phyloP scores from a whole-genome alignment of 2,329 filamentous ascomycete genomes.

The Paraphaeosphaeria minitans region DNA sequence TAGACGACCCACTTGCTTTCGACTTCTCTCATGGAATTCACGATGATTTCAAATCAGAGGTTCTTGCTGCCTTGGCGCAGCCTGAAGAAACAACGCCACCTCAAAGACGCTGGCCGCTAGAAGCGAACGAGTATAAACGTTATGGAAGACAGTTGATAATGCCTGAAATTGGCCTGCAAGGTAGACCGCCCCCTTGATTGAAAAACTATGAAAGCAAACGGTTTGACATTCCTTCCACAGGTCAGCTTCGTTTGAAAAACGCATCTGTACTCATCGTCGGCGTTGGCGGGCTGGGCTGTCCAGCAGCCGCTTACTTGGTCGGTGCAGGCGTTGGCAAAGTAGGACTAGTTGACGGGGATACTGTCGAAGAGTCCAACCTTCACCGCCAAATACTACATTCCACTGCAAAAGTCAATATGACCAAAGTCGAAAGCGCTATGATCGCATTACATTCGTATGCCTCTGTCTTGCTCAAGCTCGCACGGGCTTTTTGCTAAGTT shows the following conservation, averaged over 20 bases:
- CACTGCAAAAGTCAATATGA: slow-evolving; percentile 70
- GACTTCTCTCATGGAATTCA: slow-evolving; percentile 50
- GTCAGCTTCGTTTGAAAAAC: slow-evolving; percentile 74
- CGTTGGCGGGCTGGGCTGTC: slow-evolving; percentile 87
- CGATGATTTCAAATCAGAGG: slow-evolving; percentile 51
- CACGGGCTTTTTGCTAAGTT: slow-evolving; percentile 16
- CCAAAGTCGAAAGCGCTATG: slow-evolving; percentile 77
- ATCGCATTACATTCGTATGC: slow-evolving; percentile 52
- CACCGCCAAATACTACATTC: slow-evolving; percentile 89
- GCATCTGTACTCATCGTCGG: slow-evolving; percentile 81
- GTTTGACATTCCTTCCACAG: slow-evolving; percentile 50
- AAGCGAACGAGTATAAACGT: slow-evolving; percentile 75
- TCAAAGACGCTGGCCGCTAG: slow-evolving; percentile 67
- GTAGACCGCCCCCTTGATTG: slow-evolving; percentile 46
- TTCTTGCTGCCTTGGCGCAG: slow-evolving; percentile 45
- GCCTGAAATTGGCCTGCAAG: slow-evolving; percentile 76
- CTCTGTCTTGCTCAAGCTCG: neutral
- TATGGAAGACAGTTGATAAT: slow-evolving; percentile 94
- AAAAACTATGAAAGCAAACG: neutral
- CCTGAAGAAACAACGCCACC: slow-evolving; percentile 14
- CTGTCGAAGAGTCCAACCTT: slow-evolving; percentile 86
- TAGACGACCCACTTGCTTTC: slow-evolving; percentile 35
- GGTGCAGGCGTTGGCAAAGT: slow-evolving; percentile 85
- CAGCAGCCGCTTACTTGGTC: slow-evolving; percentile 89
- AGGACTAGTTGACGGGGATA: slow-evolving; percentile 85